Percentiles rank a stretch among this genome's conserved stretches.
phyloP scores from a whole-genome alignment of 2,329 filamentous ascomycete species.

The Fusarium agapanthi region DNA sequence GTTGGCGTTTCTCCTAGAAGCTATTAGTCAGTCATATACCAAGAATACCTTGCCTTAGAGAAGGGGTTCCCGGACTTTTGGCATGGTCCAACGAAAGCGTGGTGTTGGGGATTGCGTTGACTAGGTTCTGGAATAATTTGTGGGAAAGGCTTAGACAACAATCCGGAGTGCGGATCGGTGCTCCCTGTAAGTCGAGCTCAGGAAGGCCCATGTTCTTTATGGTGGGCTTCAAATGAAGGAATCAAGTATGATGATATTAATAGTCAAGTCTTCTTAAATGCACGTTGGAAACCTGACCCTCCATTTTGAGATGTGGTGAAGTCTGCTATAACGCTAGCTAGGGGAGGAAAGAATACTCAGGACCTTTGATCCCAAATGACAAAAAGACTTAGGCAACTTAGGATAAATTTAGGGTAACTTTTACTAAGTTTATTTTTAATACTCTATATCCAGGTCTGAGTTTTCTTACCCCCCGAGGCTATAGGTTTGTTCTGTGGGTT shows the following conservation, averaged over 20 bases:
- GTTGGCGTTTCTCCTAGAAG: slow-evolving; percentile 5
- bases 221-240: not conserved
- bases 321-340: not conserved
- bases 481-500: not conserved
- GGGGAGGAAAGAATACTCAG: too few relatives aligned
- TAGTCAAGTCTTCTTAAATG: not conserved
- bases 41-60: not conserved
- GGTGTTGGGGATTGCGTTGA: not conserved
- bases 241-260: too few relatives aligned
- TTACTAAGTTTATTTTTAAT: too few relatives aligned
- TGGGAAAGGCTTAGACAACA: slow-evolving; percentile 45
- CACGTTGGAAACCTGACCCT: not conserved
- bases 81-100: not conserved
- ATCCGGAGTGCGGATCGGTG: slow-evolving; percentile 38
- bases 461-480: too few relatives aligned
- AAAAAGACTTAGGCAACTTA: too few relatives aligned
- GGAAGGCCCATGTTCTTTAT: slow-evolving; percentile 25
- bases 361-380: too few relatives aligned
- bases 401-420: too few relatives aligned
- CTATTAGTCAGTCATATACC: not conserved
- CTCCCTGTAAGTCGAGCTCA: slow-evolving; percentile 6
- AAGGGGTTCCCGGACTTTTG: not conserved
- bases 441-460: too few relatives aligned
- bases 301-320: not conserved
- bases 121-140: slow-evolving; percentile 34